phyloP scores from a whole-genome alignment of 805 yeast genomes.

The Candida corydali region DNA sequence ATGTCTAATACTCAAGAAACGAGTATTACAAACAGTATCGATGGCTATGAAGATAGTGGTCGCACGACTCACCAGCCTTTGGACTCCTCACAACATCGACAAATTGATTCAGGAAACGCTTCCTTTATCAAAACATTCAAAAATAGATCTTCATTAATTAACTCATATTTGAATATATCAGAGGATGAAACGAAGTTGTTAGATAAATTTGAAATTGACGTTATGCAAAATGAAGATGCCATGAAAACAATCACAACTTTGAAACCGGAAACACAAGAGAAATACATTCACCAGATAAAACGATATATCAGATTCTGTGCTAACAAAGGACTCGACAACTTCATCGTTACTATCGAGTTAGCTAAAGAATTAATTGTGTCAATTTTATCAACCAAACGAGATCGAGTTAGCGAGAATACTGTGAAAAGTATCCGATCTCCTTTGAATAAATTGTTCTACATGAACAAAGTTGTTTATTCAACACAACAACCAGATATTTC shows the following conservation, averaged over 20 bases:
- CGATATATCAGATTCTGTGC: constrained; percentile 6
- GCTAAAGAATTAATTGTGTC: constrained; percentile 3
- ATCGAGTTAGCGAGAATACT: constrained; percentile 4
- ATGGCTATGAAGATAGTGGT: background rate
- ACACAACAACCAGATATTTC: constrained; percentile 4
- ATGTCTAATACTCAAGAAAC: too few relatives aligned
- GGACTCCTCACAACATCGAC: background rate
- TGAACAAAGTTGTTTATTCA: constrained; percentile 5
- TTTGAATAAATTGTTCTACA: constrained; percentile 4
- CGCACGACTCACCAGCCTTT: background rate
- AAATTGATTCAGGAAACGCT: background rate
- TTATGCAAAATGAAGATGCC: constrained; percentile 5
- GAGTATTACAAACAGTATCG: too few relatives aligned
- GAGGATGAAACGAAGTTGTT: background rate
- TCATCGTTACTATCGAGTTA: constrained; percentile 1
- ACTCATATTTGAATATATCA: background rate
- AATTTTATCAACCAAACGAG: background rate
- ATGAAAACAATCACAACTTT: background rate
- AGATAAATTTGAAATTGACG: constrained; percentile 6
- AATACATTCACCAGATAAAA: constrained; percentile 5
- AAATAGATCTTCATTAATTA: too few relatives aligned
- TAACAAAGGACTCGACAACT: constrained; percentile 4
- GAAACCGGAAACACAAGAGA: constrained; percentile 5
- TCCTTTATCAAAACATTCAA: too few relatives aligned
- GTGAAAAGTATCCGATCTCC: constrained; percentile 6